Evolutionary conservation across 78 protist genomes (phyloP), one percentile per base, ranked within the genome.

Genomic region (Dictyostelium brefeldianum): DNA sequence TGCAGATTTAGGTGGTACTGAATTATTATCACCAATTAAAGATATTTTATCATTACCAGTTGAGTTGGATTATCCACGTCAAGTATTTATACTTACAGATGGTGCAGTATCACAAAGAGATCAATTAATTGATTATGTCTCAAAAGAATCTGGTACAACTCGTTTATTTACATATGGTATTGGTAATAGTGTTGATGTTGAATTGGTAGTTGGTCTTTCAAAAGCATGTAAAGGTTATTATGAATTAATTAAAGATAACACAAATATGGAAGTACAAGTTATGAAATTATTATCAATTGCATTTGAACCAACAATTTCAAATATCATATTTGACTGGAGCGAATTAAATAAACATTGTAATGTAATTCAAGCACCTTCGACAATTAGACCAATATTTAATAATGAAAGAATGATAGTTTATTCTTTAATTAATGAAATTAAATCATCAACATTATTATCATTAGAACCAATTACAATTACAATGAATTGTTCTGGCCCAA

Each of bases 1-100:
- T 53, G 95, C 95, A 46, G 53, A 91, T 54, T 31, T 91, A n/a
- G 95, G 95, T 48, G 95, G 95, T 10, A 91, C 95, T 29, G 84
- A 64, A 22, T 46, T 91, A 25, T 73, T 53, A 20, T 48, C 74
- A 56, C 95, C 95, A 50, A n/a, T 91, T 12, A 53, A 46, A 57
- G 78, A 71, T 22, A 91, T 91, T 20, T 29, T 91, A 18, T 62
- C 70, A 62, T 0, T n/a, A 25, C 43, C n/a, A 25, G n/a, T 36
- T 1, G 43, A 22, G n/a, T n/a, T 1, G 50, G 78, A 77, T 7
- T 79, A 83, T 69, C 91, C 95, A 65, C 48, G 95, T 56, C 89
- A 81, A 57, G 1, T 91, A 6, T 91, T 91, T 43, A 50, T 91
- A 15, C 56, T 91, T 6, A 91, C 95, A 27, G 95, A 91, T 79